Evolutionary conservation across 495 filamentous ascomycete species (phyloP).

Genomic region (Annulohypoxylon moriforme): DNA sequence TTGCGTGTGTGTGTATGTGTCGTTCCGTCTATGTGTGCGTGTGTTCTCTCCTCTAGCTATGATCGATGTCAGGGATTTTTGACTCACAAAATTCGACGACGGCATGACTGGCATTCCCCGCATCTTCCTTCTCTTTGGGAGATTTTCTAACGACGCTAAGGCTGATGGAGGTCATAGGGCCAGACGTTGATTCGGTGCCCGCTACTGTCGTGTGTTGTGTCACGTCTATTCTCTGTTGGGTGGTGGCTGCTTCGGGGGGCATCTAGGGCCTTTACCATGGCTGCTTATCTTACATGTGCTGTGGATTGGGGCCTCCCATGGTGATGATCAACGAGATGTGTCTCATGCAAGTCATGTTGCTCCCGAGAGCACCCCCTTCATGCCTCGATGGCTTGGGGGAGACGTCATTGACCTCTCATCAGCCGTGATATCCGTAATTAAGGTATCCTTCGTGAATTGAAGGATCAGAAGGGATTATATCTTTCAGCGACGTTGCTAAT

Average conservation of each 20-base stretch:
- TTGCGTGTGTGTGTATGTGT: not conserved
- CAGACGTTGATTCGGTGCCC: constrained; percentile 24
- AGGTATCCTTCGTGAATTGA: not conserved
- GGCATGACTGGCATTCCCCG: constrained; percentile 19
- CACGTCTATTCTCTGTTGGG: constrained; percentile 8
- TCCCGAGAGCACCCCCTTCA: constrained; percentile 16
- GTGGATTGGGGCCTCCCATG: constrained; percentile 25
- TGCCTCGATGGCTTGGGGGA: constrained; percentile 7
- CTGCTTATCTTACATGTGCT: constrained; percentile 32
- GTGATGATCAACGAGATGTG: constrained; percentile 26
- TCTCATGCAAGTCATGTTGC: constrained; percentile 42
- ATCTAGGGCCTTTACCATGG: constrained; percentile 17
- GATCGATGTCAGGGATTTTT: constrained; percentile 29
- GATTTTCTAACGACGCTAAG: constrained; percentile 21
- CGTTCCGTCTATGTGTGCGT: not conserved
- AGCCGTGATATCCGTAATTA: constrained; percentile 1
- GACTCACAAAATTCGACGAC: constrained; percentile 22
- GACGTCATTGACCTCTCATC: constrained; percentile 3
- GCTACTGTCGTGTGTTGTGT: constrained; percentile 26
- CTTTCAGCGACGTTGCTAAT: constrained; percentile 5
- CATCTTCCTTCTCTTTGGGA: constrained; percentile 11
- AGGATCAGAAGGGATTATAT: not conserved
- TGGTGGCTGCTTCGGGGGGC: constrained; percentile 5
- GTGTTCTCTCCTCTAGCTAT: not conserved
- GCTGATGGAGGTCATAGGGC: constrained; percentile 25